These are phyloP conservation scores for Cladosporium sp. DNA, from an alignment of 2,329 filamentous ascomycete genomes.

Conservation along the genomic window DNA sequence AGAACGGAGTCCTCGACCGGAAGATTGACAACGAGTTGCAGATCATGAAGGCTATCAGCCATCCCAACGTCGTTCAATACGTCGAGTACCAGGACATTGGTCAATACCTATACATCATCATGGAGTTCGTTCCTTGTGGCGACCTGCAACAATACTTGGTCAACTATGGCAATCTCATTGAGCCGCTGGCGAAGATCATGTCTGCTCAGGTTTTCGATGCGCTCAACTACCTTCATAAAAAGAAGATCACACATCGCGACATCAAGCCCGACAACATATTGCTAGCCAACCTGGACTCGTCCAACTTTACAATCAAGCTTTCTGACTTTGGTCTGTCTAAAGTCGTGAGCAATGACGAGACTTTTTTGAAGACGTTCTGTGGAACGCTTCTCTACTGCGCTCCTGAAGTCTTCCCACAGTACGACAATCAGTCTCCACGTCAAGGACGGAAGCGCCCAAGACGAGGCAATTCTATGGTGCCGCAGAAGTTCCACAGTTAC, in stretches of 20 bases:
- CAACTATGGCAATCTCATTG: constrained; percentile 59
- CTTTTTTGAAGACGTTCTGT: constrained; percentile 93
- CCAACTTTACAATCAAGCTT: constrained; percentile 70
- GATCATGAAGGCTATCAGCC: constrained; percentile 82
- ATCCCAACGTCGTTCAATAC: constrained; percentile 88
- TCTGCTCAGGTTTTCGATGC: constrained; percentile 74
- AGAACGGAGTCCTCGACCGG: constrained; percentile 82
- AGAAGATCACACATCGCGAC: constrained; percentile 94
- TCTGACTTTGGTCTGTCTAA: constrained; percentile 97
- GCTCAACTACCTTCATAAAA: constrained; percentile 77
- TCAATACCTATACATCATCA: constrained; percentile 85
- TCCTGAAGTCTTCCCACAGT: constrained; percentile 89
- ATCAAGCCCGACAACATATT: constrained; percentile 98
- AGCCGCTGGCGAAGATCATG: constrained; percentile 66
- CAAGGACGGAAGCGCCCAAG: constrained; percentile 55
- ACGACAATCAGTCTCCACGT: constrained; percentile 59
- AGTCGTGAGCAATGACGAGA: constrained; percentile 76
- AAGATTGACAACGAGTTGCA: constrained; percentile 96
- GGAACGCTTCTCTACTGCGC: constrained; percentile 94
- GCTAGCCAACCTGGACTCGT: constrained; percentile 65
- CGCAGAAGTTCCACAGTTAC: constrained; percentile 61
- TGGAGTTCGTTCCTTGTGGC: constrained; percentile 83
- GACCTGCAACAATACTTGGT: constrained; percentile 74
- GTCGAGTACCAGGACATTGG: constrained; percentile 82
- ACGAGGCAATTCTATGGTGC: constrained; percentile 42